Evolutionary conservation across 2,329 filamentous ascomycete species (phyloP).

Genomic region (Pseudogymnoascus sp.): DNA sequence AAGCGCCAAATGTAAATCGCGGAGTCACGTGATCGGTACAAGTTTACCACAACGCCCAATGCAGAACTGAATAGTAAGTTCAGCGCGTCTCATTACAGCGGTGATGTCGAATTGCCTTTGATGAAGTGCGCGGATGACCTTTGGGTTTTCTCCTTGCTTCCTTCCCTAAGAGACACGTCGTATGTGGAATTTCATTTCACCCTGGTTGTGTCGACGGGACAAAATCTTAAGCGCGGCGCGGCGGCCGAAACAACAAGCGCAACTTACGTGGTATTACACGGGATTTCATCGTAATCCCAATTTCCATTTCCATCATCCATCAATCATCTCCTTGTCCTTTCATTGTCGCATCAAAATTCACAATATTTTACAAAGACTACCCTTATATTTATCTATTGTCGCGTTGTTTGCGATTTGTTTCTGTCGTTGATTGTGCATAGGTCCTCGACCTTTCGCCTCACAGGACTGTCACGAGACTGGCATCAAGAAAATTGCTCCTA

Average conservation of each 20-base stretch:
- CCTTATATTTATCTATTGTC: not conserved
- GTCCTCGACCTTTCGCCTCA: not conserved
- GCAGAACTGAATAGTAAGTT: not conserved
- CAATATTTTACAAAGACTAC: not conserved
- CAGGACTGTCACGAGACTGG: not conserved
- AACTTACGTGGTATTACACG: conserved; percentile 8
- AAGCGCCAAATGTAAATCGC: not conserved
- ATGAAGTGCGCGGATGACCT: not conserved
- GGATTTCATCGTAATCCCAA: not conserved
- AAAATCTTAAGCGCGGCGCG: conserved; percentile 7
- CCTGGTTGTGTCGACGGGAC: not conserved
- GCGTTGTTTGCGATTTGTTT: not conserved
- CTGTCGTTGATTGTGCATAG: not conserved
- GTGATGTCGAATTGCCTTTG: not conserved
- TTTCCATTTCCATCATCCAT: conserved; percentile 4
- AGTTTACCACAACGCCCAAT: not conserved
- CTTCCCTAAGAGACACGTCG: not conserved
- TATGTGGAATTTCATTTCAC: no score
- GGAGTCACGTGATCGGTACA: not conserved
- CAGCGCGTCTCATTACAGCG: not conserved
- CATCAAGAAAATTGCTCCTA: conserved; percentile 1
- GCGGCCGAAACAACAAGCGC: conserved; percentile 4
- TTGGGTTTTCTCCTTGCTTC: not conserved
- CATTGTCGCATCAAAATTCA: not conserved
- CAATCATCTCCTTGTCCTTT: not conserved